These are phyloP conservation scores for Spizellomyces punctatus DNA, from an alignment of 192 early-diverging fungal genomes.

Conservation along the genomic window DNA sequence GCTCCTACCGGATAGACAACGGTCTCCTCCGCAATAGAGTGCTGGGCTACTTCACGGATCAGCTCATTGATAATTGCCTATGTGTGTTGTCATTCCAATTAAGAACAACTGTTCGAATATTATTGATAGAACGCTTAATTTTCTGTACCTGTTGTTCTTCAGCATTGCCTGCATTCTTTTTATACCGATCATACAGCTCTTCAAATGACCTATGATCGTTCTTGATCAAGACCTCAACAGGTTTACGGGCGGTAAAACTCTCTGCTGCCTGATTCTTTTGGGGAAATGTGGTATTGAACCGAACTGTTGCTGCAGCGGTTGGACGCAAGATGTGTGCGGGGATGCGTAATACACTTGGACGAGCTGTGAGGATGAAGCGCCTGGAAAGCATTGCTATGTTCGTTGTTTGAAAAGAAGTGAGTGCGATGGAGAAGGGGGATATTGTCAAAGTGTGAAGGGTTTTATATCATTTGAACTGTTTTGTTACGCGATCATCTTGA, in stretches of 20 bases:
- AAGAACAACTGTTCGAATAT: not conserved
- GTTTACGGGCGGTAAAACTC: not conserved
- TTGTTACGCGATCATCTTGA: no score
- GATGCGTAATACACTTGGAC: no score
- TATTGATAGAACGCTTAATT: not conserved
- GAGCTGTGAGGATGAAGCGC: no score
- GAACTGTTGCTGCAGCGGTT: not conserved
- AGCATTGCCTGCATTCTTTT: not conserved
- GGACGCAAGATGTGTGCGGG: no score
- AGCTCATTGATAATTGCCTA: constrained; percentile 28
- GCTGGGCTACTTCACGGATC: constrained; percentile 24
- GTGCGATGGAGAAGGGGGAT: no score
- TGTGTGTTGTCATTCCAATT: not conserved
- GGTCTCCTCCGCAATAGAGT: constrained; percentile 20
- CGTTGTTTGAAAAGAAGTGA: no score
- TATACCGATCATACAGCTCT: constrained; percentile 16
- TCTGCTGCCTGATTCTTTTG: constrained; percentile 9
- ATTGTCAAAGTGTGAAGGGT: no score
- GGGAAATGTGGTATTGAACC: constrained; percentile 6
- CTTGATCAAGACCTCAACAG: constrained; percentile 17
- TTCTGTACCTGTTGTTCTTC: not conserved
- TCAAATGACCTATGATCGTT: constrained; percentile 29
- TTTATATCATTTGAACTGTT: no score
- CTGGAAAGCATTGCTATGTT: no score
- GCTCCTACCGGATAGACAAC: constrained; percentile 18